These are phyloP conservation scores for Paraglomus brasilianum DNA, from an alignment of 192 early-diverging fungal genomes.

Conservation along the genomic window DNA sequence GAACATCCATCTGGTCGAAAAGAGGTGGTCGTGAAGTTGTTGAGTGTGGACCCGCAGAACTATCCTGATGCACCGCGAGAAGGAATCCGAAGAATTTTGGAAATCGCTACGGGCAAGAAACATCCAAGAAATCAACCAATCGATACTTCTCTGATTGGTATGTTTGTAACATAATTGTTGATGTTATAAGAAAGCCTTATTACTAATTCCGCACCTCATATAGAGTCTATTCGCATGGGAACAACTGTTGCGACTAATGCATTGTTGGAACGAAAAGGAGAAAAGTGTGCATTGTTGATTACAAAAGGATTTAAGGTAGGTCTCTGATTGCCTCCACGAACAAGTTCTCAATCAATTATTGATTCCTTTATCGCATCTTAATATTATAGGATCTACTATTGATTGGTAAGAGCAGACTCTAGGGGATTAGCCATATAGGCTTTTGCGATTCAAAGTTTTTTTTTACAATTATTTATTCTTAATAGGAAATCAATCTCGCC, in stretches of 20 bases:
- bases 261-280: conserved; percentile 82
- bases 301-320: conserved; percentile 88
- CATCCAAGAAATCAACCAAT: conserved; percentile 69
- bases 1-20: conserved; percentile 47
- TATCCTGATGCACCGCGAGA: conserved; percentile 93
- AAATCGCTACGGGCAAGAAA: conserved; percentile 68
- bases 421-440: background rate
- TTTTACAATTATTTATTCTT: background rate
- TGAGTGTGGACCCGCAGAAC: conserved; percentile 88
- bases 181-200: background rate
- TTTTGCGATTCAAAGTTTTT: conserved; percentile 7
- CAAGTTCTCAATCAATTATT: background rate
- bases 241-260: conserved; percentile 98
- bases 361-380: background rate
- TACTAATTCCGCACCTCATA: background rate
- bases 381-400: conserved; percentile 42
- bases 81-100: conserved; percentile 86
- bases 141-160: conserved; percentile 69
- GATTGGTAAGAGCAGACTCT: conserved; percentile 37
- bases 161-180: background rate
- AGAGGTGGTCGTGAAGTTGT: conserved; percentile 84
- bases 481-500: conserved; percentile 86
- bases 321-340: background rate
- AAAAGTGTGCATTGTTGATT: conserved; percentile 82
- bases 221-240: conserved; percentile 86